Evolutionary conservation across 2,329 filamentous ascomycete genomes (phyloP).

Genomic region (Verticillium nonalfalfae): DNA sequence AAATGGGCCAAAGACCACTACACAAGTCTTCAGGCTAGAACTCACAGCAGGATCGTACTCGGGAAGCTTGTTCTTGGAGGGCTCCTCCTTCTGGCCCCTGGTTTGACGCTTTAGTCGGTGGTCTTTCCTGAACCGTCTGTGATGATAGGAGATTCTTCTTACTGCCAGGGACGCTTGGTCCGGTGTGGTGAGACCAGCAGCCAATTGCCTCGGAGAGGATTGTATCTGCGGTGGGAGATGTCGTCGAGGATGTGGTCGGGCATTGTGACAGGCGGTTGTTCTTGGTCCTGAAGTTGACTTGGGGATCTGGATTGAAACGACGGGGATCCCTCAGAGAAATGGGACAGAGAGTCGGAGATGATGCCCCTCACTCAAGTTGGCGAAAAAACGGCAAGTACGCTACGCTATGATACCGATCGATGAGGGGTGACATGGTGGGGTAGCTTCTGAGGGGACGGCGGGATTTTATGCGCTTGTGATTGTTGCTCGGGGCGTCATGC

Average conservation of each 20-base stretch:
- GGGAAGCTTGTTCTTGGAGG: constrained; percentile 63
- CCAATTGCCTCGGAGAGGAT: constrained; percentile 84
- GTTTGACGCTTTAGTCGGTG: background rate
- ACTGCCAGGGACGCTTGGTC: constrained; percentile 98
- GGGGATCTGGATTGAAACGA: background rate
- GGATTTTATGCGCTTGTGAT: background rate
- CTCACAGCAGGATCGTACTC: constrained; percentile 70
- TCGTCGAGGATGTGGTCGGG: constrained; percentile 78
- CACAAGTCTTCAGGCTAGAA: background rate
- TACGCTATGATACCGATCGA: background rate
- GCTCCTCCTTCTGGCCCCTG: constrained; percentile 72
- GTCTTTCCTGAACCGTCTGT: background rate
- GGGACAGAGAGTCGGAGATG: background rate
- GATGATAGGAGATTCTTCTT: constrained; percentile 31
- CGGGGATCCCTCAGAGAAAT: background rate
- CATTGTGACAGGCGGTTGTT: constrained; percentile 40
- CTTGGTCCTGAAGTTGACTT: background rate
- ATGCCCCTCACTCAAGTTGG: background rate
- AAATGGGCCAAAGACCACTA: background rate
- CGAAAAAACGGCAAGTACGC: background rate
- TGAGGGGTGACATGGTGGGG: constrained; percentile 6
- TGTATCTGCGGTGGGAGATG: constrained; percentile 93
- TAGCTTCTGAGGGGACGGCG: constrained; percentile 1
- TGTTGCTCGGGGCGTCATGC: background rate
- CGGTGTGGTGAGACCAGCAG: constrained; percentile 92